Conservation (phyloP, 1,139 yeast genomes). For the Taphrina confusa region DNA sequence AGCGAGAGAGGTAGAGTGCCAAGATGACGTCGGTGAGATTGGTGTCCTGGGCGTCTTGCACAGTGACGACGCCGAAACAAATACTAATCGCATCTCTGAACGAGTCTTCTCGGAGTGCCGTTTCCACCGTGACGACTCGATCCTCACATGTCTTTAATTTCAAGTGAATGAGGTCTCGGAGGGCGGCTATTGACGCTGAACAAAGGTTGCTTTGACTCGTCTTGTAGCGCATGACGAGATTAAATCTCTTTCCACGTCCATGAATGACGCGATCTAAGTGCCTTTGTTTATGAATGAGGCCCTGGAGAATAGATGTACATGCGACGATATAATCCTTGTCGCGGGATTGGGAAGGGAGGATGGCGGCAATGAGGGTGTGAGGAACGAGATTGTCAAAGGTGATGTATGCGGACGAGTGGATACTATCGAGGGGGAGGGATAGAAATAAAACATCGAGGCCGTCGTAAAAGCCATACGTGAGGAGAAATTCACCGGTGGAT, state of each 20-base stretch:
- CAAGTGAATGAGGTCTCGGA: background rate
- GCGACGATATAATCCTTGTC: background rate
- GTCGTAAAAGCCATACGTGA: slow-evolving; percentile 50
- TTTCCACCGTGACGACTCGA: background rate
- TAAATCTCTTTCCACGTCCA: background rate
- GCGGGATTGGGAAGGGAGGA: background rate
- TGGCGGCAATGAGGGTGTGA: background rate
- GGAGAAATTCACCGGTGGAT: slow-evolving; percentile 71
- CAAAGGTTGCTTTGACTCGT: background rate
- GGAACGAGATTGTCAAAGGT: background rate
- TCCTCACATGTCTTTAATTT: background rate
- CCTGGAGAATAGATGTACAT: background rate
- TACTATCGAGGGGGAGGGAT: too few relatives aligned
- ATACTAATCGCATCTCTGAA: background rate
- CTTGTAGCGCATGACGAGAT: background rate
- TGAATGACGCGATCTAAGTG: too few relatives aligned
- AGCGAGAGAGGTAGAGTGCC: background rate
- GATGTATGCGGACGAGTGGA: too few relatives aligned
- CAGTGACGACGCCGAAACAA: background rate
- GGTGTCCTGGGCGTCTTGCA: background rate
- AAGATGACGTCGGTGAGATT: background rate
- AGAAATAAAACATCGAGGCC: background rate
- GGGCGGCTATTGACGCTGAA: background rate
- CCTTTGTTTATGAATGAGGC: background rate
- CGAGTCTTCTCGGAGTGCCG: background rate